Evolutionary conservation across 2,329 filamentous ascomycete species (phyloP), one percentile per base, ranked within the genome.

Genomic region (Apiospora arundinis): DNA sequence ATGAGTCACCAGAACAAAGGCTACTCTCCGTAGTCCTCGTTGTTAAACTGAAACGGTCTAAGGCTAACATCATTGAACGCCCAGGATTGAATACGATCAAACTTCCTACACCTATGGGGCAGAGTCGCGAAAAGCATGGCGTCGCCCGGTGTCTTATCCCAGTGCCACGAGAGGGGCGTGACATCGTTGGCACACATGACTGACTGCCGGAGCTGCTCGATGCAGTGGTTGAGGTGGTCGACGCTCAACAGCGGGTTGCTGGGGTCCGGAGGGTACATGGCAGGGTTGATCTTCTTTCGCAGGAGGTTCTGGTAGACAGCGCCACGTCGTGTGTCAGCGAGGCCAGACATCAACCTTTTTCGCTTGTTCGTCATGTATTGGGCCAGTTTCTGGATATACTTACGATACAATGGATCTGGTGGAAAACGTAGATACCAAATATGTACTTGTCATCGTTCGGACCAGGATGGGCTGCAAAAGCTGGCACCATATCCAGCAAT

Each of bases 391-490:
- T 11, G 45, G 45, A 46, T 18, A 60, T 60, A 60, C 52, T 60
- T 37, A 60, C 52, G 28, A 60, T 25, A n/a, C 52, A 28, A 21
- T 60, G 52, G 14, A 60, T 28, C 9, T 60, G 52, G 23, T 60
- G 52, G 28, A 60, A 60, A 25, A 60, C 16, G 23, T 60, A 25
- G 28, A 60, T 25, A 25, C 28, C 52, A 37, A 60, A 25, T 28
- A 60, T 60, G 52, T 60, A 37, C 52, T 60, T 60, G 23, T 60
- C 45, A 46, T 46, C 45, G 45, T 46, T 14, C 45, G 45, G 45
- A 21, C 45, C 45, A 21, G 45, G 45, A 46, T 46, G 45, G 16
- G 45, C 45, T 21, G 45, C 45, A 46, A 46, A 46, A 46, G 45
- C 45, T 14, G 45, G 45, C 45, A 46, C 45, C 42, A 46, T 46